These are phyloP conservation scores for Diddensiella caesifluorescens DNA, from an alignment of 805 yeast genomes.

Conservation along the genomic window DNA sequence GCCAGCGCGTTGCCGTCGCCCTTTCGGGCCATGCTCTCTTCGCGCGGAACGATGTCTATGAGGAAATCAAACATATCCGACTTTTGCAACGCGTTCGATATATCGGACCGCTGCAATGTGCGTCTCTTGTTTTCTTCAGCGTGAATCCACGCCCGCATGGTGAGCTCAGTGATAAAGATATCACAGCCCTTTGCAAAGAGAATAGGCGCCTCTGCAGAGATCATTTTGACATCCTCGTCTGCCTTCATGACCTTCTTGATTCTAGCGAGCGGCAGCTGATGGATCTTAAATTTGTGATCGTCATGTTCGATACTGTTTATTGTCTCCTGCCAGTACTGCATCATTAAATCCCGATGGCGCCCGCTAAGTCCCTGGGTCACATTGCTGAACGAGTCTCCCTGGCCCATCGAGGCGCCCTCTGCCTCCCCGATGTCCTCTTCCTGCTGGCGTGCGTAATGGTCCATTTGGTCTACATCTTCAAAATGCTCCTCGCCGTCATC, in stretches of 20 bases:
- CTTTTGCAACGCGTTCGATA: constrained; percentile 90
- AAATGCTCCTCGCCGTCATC: too few relatives aligned
- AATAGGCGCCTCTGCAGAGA: constrained; percentile 96
- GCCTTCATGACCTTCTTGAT: constrained; percentile 98
- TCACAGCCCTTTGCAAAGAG: constrained; percentile 98
- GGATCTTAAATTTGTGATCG: constrained; percentile 74
- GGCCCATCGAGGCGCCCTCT: background rate
- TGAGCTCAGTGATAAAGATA: constrained; percentile 89
- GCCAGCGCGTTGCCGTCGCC: background rate
- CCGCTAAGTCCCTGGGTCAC: constrained; percentile 92
- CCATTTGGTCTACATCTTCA: background rate
- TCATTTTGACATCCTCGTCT: constrained; percentile 96
- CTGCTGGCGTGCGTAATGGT: background rate
- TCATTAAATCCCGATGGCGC: constrained; percentile 77
- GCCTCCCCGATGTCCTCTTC: background rate
- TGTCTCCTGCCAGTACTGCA: constrained; percentile 96
- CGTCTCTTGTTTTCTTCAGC: constrained; percentile 95
- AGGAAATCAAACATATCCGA: constrained; percentile 96
- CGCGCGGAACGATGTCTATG: constrained; percentile 93
- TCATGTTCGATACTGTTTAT: constrained; percentile 82
- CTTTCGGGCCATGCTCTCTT: constrained; percentile 45
- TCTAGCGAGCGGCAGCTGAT: constrained; percentile 91
- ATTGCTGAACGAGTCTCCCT: constrained; percentile 56
- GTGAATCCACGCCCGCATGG: constrained; percentile 99
- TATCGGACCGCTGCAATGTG: constrained; percentile 88